Evolutionary conservation across 2,329 filamentous ascomycete genomes (phyloP), one percentile per base, ranked within the genome.

Genomic region (Graphiopsis chlorocephala): DNA sequence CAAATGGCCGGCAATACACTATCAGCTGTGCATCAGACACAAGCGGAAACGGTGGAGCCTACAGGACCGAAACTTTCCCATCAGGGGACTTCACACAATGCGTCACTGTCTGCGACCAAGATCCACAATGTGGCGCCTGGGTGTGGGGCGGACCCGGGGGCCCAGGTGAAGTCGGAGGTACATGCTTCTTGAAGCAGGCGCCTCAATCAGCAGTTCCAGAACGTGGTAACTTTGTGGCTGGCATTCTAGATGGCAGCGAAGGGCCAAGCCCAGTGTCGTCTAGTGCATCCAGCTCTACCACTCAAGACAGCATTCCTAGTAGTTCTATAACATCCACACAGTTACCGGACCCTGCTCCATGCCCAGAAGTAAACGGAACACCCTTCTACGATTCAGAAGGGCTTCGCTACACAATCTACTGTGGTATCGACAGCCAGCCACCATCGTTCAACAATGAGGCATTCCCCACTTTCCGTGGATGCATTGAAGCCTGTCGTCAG

Each of bases 41-140:
- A 20, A 29, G 17, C 17, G 58, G 61, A 26, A n/a, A 17, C 4
- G 61, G 62, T 7, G 65, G 65, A n/a, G 35, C 57, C 14, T 59
- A 62, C 25, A 29, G 52, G 17, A 59, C 29, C 17, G 28, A 20
- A 4, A 26, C 25, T 23, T 57, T 61, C 38, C 14, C n/a, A 2
- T 20, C 31, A 25, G 57, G 62, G 35, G 57, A 63, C 28, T 67
- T 55, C 59, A 58, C 58, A 14, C 56, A 57, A 55, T 67, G 65
- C 23, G 25, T 52, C 12, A 31, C 15, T 15, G 42, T 15, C 17
- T 67, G 65, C 47, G 56, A 56, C 42, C n/a, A 26, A 5, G 31
- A 20, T 23, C 1, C 17, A 6, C 12, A 4, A 7, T 67, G 65
- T 31, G 63, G 28, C 15, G 63, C 65, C 4, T 67, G 63, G 62